Conservation (phyloP, 2,329 filamentous ascomycete genomes). For the Pseudocercospora fuligena region DNA sequence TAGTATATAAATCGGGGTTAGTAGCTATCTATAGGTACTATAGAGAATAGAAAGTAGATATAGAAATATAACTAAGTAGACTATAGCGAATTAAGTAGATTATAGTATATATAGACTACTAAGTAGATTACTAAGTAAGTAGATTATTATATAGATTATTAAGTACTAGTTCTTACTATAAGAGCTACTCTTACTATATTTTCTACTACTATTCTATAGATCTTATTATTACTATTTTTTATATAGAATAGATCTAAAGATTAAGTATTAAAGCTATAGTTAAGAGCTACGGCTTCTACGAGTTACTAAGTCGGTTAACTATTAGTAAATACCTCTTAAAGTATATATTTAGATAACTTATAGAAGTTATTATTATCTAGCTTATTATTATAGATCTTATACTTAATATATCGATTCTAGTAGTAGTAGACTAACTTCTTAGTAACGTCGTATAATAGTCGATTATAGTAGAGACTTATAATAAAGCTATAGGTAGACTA, state of each 20-base stretch:
- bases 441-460: no score
- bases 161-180: not conserved
- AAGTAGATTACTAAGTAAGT: not conserved
- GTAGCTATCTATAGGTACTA: not conserved
- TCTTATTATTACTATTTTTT: not conserved
- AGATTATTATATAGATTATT: no score
- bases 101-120: not conserved
- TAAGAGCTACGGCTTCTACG: no score
- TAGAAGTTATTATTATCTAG: no score
- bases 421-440: no score
- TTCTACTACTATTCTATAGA: not conserved
- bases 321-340: not conserved
- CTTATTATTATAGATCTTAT: no score
- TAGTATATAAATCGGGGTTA: no score
- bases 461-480: no score
- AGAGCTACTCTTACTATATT: not conserved
- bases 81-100: not conserved
- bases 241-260: not conserved
- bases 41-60: no score
- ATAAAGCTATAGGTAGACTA: no score
- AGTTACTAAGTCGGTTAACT: not conserved
- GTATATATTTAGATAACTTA: not conserved
- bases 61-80: no score
- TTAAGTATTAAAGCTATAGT: not conserved
- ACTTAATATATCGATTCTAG: no score